Conservation (phyloP, 441 rosid genomes). For the Euphorbia schlechtendalii region DNA sequence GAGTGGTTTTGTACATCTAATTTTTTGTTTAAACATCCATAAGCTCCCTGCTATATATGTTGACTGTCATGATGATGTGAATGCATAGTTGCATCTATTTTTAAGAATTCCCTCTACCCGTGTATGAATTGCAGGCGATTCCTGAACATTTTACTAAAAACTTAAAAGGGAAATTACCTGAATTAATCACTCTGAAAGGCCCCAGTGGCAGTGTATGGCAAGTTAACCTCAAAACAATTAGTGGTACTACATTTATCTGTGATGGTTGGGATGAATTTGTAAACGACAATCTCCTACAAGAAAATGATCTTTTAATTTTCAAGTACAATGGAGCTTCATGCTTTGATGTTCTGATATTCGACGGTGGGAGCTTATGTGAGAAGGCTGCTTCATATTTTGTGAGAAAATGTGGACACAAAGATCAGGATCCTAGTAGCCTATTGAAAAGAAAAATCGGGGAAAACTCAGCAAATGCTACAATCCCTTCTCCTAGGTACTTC, state of each 20-base stretch:
- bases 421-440: slow-evolving; percentile 14
- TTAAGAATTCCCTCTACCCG: background rate
- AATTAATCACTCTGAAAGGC: slow-evolving; percentile 20
- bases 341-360: slow-evolving; percentile 26
- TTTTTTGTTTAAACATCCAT: no score
- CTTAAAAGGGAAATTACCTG: slow-evolving; percentile 26
- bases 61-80: background rate
- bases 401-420: slow-evolving; percentile 18
- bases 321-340: slow-evolving; percentile 29
- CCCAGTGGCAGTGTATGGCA: slow-evolving; percentile 27
- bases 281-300: slow-evolving; percentile 23
- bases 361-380: slow-evolving; percentile 26
- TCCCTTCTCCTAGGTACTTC: slow-evolving; percentile 18
- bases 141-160: slow-evolving; percentile 26
- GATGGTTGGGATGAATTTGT: slow-evolving; percentile 37
- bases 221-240: slow-evolving; percentile 19
- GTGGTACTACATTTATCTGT: slow-evolving; percentile 17
- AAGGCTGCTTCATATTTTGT: slow-evolving; percentile 31
- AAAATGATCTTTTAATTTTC: slow-evolving; percentile 34
- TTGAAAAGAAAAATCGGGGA: slow-evolving; percentile 20
- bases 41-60: background rate
- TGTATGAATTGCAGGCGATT: slow-evolving; percentile 23
- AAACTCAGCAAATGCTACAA: slow-evolving; percentile 19
- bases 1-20: background rate
- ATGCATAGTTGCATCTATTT: no score